Percentiles rank a stretch among this genome's conserved stretches.
phyloP scores from a whole-genome alignment of 306 rosid species.

The Begonia fuchsioides region DNA sequence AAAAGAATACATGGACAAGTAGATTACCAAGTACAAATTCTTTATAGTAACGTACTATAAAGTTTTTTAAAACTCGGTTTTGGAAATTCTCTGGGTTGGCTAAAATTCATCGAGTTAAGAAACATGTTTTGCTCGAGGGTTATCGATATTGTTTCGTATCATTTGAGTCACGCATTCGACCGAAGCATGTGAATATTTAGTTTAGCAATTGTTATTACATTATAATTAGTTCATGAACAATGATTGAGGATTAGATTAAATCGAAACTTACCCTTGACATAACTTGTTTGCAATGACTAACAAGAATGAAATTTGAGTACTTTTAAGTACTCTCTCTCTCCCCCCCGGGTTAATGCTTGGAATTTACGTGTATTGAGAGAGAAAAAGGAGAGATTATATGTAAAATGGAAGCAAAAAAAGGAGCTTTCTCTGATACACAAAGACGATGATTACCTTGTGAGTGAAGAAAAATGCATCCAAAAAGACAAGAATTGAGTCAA shows the following conservation, averaged over 20 bases:
- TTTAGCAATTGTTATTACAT: too few species aligned
- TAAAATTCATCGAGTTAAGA: too few species aligned
- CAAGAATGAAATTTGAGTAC: slow-evolving; percentile 3
- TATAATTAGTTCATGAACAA: neutral
- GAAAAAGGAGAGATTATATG: slow-evolving; percentile 33
- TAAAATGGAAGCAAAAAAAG: slow-evolving; percentile 70
- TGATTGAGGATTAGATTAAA: too few species aligned
- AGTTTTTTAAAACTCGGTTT: too few species aligned
- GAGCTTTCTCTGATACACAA: slow-evolving; percentile 8
- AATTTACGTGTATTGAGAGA: slow-evolving; percentile 26
- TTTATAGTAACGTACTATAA: too few species aligned
- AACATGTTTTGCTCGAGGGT: too few species aligned
- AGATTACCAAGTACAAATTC: too few species aligned
- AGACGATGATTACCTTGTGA: slow-evolving; percentile 78
- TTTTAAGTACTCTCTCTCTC: slow-evolving; percentile 15
- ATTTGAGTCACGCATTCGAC: neutral
- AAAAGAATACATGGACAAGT: neutral
- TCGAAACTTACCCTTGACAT: neutral
- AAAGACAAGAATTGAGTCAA: slow-evolving; percentile 72
- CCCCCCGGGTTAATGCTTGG: slow-evolving; percentile 20
- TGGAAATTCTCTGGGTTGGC: too few species aligned
- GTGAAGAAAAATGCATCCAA: slow-evolving; percentile 71
- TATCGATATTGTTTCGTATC: too few species aligned
- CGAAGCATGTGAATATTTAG: neutral
- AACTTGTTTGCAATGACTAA: neutral